phyloP scores from a whole-genome alignment of 2,329 filamentous ascomycete species.

The Domatiomyces globalis region DNA sequence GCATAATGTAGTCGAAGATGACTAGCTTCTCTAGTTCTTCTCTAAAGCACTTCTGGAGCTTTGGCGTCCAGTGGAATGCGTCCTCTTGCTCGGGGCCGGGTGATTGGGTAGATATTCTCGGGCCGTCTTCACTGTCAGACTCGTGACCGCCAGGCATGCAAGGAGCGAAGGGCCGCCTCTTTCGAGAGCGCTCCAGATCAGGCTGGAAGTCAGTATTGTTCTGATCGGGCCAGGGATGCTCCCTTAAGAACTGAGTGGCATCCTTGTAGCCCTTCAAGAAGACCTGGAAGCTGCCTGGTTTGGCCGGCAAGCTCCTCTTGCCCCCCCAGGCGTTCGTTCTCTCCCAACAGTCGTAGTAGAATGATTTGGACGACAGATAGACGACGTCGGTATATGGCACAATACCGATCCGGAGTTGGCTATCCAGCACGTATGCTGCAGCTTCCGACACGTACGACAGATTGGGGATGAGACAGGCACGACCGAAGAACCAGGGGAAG shows the following conservation, averaged over 20 bases:
- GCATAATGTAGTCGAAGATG: slow-evolving; percentile 97
- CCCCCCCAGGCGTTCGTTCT: slow-evolving; percentile 75
- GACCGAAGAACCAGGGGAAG: slow-evolving; percentile 92
- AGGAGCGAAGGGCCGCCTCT: slow-evolving; percentile 63
- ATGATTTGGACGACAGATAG: slow-evolving; percentile 85
- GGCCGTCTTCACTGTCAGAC: slow-evolving; percentile 48
- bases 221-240: slow-evolving; percentile 95
- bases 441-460: slow-evolving; percentile 96
- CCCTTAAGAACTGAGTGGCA: slow-evolving; percentile 84
- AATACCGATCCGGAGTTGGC: slow-evolving; percentile 73
- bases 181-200: slow-evolving; percentile 51
- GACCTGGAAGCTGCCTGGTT: slow-evolving; percentile 91
- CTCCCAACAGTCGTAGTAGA: slow-evolving; percentile 97
- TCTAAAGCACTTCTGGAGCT: slow-evolving; percentile 76
- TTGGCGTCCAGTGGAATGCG: slow-evolving; percentile 72
- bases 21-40: slow-evolving; percentile 95
- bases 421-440: slow-evolving; percentile 87
- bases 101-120: slow-evolving; percentile 30
- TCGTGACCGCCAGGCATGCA: slow-evolving; percentile 55
- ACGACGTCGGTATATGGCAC: slow-evolving; percentile 96
- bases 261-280: slow-evolving; percentile 96
- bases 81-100: slow-evolving; percentile 28
- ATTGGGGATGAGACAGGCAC: slow-evolving; percentile 92
- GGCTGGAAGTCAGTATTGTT: slow-evolving; percentile 54
- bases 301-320: slow-evolving; percentile 72